Percentiles rank a stretch among this genome's conserved stretches.
Conservation (phyloP, 2,329 filamentous ascomycete species). For the Trichoderma atrobrunneum region DNA sequence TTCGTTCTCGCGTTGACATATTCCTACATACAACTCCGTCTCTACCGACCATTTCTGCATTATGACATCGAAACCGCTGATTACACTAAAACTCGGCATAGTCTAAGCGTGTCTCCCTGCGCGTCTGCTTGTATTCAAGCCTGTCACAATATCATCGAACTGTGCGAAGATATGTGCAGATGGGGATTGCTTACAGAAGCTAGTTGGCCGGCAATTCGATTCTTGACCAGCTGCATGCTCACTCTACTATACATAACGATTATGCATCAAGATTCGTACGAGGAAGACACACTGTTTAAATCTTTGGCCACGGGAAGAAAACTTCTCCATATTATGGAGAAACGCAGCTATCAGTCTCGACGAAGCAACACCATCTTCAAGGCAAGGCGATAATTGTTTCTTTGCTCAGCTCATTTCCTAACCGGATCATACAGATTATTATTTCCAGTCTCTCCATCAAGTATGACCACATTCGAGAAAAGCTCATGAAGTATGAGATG, state of each 20-base stretch:
- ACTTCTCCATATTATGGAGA: background rate
- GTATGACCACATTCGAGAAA: background rate
- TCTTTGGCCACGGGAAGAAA: background rate
- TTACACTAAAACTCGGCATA: background rate
- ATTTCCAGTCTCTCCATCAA: background rate
- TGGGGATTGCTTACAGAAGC: background rate
- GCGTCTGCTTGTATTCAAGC: background rate
- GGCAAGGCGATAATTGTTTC: background rate
- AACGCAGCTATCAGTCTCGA: background rate
- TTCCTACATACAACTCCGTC: background rate
- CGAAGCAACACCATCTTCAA: background rate
- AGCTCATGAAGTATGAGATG: background rate
- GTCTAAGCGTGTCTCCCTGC: background rate
- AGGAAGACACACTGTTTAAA: background rate
- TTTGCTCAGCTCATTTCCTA: background rate
- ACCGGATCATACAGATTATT: background rate
- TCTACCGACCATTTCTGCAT: background rate
- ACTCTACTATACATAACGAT: background rate
- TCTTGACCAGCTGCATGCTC: background rate
- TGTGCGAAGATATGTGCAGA: constrained; percentile 1
- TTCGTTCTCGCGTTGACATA: background rate
- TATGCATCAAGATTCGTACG: background rate
- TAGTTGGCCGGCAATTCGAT: background rate
- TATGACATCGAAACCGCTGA: background rate
- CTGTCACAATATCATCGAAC: background rate